These are phyloP conservation scores for Blastobotrys attinorum DNA, from an alignment of 805 yeast genomes.

Conservation along the genomic window DNA sequence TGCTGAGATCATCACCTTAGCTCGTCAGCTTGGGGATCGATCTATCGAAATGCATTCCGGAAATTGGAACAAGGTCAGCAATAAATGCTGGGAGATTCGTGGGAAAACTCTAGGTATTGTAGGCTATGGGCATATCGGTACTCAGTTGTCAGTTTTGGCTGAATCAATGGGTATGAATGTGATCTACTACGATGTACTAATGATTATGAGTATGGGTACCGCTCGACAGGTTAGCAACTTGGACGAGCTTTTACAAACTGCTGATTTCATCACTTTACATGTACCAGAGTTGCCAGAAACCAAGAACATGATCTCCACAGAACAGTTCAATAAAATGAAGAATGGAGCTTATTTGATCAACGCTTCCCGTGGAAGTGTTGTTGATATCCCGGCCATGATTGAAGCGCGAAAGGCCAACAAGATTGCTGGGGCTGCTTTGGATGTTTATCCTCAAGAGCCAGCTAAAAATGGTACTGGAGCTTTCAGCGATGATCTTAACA, in stretches of 20 bases:
- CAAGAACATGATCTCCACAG: conserved; percentile 76
- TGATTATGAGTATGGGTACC: conserved; percentile 95
- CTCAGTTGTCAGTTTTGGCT: conserved; percentile 93
- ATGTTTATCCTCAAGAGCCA: conserved; percentile 95
- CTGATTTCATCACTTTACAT: conserved; percentile 89
- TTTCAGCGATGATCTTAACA: conserved; percentile 66
- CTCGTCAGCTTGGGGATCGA: conserved; percentile 96
- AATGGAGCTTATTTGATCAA: conserved; percentile 91
- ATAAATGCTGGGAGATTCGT: conserved; percentile 97
- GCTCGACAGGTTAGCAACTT: conserved; percentile 86
- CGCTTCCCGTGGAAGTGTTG: conserved; percentile 96
- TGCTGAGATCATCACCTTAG: conserved; percentile 86
- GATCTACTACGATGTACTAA: conserved; percentile 80
- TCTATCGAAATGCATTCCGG: conserved; percentile 94
- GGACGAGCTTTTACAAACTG: conserved; percentile 66
- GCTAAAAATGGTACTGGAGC: conserved; percentile 86
- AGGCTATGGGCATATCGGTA: conserved; percentile 97
- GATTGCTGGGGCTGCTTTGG: conserved; percentile 94
- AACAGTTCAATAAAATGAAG: conserved; percentile 94
- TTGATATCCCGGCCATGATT: conserved; percentile 89
- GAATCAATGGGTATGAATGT: conserved; percentile 98
- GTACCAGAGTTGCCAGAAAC: conserved; percentile 95
- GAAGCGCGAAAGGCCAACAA: conserved; percentile 89
- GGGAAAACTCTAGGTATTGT: conserved; percentile 96
- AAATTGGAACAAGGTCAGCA: conserved; percentile 93